phyloP scores from a whole-genome alignment of 176 grass and related monocot species.

The Elaeis guineensis region DNA sequence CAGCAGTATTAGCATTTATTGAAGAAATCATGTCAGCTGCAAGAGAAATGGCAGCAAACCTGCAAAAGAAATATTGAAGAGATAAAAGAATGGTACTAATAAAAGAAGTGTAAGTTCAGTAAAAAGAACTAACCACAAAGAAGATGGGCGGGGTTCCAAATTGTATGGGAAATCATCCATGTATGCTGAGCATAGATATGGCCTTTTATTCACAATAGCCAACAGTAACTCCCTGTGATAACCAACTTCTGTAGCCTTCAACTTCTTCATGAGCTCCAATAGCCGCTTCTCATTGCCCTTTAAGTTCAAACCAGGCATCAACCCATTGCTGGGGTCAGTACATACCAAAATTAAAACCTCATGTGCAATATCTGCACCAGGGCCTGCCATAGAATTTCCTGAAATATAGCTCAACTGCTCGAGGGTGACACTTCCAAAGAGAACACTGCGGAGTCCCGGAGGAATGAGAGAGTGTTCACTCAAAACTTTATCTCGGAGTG shows the following conservation, averaged over 20 bases:
- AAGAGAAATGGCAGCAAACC: constrained; percentile 79
- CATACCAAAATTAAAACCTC: constrained; percentile 77
- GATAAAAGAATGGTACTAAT: constrained; percentile 2
- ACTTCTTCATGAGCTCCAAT: constrained; percentile 82
- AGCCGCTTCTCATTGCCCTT: constrained; percentile 81
- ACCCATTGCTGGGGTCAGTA: constrained; percentile 79
- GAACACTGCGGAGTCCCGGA: constrained; percentile 74
- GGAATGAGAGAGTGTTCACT: constrained; percentile 63
- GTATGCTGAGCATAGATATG: constrained; percentile 70
- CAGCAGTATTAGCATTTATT: constrained; percentile 33
- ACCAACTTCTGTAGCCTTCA: constrained; percentile 53
- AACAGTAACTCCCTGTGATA: constrained; percentile 70
- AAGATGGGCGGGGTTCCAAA: constrained; percentile 47
- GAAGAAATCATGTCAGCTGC: constrained; percentile 67
- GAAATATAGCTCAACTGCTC: constrained; percentile 79
- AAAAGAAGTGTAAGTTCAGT: constrained; percentile 14
- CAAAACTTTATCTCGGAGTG: constrained; percentile 59
- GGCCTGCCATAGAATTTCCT: constrained; percentile 45
- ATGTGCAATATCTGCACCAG: constrained; percentile 57
- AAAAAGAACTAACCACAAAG: constrained; percentile 67
- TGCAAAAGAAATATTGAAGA: constrained; percentile 34
- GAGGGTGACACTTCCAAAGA: constrained; percentile 81
- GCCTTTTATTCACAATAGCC: constrained; percentile 46
- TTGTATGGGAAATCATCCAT: constrained; percentile 75
- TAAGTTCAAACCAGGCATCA: constrained; percentile 65